Conservation (phyloP, 306 rosid genomes). For the Casuarina cunninghamiana region DNA sequence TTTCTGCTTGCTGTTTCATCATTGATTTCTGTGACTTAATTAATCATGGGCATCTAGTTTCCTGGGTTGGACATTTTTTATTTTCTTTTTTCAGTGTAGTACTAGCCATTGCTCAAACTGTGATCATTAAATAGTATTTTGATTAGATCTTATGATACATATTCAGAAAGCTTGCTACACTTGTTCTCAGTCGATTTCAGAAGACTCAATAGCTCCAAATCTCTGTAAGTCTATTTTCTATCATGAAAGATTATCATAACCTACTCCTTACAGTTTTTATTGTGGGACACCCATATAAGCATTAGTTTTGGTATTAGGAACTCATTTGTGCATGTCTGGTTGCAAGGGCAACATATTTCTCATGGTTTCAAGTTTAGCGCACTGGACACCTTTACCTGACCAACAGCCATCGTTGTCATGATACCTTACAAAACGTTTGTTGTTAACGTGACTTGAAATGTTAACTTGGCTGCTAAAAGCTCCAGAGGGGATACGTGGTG, state of each 20-base stretch:
- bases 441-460: background rate
- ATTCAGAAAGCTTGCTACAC: slow-evolving; percentile 86
- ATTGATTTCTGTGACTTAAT: background rate
- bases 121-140: slow-evolving; percentile 5
- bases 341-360: background rate
- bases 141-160: slow-evolving; percentile 19
- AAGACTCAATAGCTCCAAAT: slow-evolving; percentile 83
- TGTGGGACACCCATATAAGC: background rate
- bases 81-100: background rate
- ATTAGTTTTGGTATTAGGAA: slow-evolving; percentile 3
- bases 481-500: background rate
- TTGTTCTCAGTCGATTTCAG: slow-evolving; percentile 78
- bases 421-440: background rate
- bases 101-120: background rate
- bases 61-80: background rate
- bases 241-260: slow-evolving; percentile 8
- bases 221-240: slow-evolving; percentile 62
- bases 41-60: background rate
- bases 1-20: background rate
- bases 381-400: background rate
- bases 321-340: slow-evolving; percentile 8
- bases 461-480: slow-evolving; percentile 2
- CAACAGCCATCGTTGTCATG: background rate
- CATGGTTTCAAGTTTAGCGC: background rate
- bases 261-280: slow-evolving; percentile 12